Evolutionary conservation across 1,284 basidiomycete species (phyloP).

Genomic region (Malassezia brasiliensis): DNA sequence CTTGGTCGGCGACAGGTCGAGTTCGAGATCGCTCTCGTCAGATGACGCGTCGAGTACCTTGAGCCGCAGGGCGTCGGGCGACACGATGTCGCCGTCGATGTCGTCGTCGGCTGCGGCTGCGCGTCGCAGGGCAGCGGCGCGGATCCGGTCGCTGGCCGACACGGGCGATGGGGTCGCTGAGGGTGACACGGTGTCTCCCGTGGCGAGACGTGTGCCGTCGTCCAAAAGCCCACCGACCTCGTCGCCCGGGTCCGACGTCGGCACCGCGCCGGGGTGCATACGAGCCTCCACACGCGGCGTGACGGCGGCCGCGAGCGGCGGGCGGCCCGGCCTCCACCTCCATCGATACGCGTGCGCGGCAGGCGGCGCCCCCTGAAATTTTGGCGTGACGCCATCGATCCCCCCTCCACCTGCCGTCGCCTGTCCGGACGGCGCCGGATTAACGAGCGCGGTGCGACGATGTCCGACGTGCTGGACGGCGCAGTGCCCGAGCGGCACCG

Average conservation of each 20-base stretch:
- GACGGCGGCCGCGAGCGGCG: too few relatives aligned
- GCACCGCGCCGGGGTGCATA: background rate
- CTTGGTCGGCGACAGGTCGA: background rate
- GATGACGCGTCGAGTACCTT: conserved; percentile 5
- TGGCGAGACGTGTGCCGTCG: background rate
- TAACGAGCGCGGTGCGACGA: background rate
- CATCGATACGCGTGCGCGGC: too few relatives aligned
- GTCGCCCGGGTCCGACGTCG: conserved; percentile 9
- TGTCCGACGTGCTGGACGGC: background rate
- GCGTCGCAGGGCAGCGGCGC: background rate
- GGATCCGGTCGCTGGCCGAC: conserved; percentile 8
- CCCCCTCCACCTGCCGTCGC: too few relatives aligned
- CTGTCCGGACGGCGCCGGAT: background rate
- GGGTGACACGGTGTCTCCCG: background rate
- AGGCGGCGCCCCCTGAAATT: too few relatives aligned
- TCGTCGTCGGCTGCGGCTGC: background rate
- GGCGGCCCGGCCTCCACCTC: background rate
- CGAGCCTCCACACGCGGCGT: too few relatives aligned
- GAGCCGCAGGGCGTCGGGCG: background rate
- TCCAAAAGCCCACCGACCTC: background rate
- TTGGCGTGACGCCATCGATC: background rate
- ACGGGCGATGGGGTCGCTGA: background rate
- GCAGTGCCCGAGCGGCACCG: conserved; percentile 5
- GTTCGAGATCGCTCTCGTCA: conserved; percentile 4
- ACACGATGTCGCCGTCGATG: background rate